phyloP scores from a whole-genome alignment of 2,329 filamentous ascomycete genomes.

The Xylaria sp. region DNA sequence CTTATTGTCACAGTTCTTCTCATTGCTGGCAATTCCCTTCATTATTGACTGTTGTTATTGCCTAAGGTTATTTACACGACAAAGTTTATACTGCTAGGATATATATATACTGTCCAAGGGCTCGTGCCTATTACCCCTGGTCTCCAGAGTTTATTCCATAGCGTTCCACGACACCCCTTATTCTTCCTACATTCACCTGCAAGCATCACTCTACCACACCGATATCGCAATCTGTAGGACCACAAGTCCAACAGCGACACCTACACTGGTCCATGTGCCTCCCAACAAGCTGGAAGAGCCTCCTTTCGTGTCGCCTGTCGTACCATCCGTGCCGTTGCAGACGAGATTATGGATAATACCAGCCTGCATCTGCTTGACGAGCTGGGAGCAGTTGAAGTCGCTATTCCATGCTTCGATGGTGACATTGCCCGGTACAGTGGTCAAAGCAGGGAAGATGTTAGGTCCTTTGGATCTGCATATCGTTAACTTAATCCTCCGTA shows the following conservation, averaged over 20 bases:
- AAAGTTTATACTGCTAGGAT: too few species aligned
- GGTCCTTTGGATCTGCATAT: background rate
- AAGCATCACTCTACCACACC: too few species aligned
- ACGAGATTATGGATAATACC: background rate
- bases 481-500: background rate
- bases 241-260: background rate
- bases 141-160: too few species aligned
- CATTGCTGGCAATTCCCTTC: too few species aligned
- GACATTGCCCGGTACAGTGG: conserved; percentile 6
- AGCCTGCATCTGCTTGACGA: background rate
- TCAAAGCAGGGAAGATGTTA: conserved; percentile 12
- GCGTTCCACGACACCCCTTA: too few species aligned
- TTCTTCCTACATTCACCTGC: too few species aligned
- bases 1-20: too few species aligned
- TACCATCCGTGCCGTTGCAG: conserved; percentile 13
- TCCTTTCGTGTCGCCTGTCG: background rate
- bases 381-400: conserved; percentile 18
- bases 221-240: background rate
- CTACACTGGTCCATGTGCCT: background rate
- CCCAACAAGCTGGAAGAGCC: background rate
- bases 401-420: conserved; percentile 9
- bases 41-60: too few species aligned
- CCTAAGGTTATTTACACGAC: too few species aligned
- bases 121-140: too few species aligned
- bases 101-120: too few species aligned